These are phyloP conservation scores for Tubosaeta sp. DNA, from an alignment of 768 basidiomycete species.

Conservation along the genomic window DNA sequence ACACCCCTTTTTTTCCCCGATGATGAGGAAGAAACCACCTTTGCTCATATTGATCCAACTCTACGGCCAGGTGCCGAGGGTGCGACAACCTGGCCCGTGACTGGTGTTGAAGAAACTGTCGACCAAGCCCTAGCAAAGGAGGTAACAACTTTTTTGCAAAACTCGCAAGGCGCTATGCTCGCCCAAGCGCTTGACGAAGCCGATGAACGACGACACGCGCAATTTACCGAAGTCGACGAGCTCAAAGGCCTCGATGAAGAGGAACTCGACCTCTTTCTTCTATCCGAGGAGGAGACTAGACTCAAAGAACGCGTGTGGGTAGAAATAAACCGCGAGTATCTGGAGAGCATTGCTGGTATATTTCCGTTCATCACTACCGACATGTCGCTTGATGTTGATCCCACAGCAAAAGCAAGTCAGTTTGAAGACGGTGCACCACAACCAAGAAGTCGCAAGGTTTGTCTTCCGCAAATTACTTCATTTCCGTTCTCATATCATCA, in stretches of 20 bases:
- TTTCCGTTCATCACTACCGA: constrained; percentile 1
- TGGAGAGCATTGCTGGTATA: constrained; percentile 76
- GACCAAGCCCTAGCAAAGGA: constrained; percentile 65
- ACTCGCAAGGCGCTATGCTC: constrained; percentile 56
- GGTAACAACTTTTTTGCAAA: constrained; percentile 61
- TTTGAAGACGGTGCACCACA: constrained; percentile 36
- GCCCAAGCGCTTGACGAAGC: constrained; percentile 62
- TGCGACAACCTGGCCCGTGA: constrained; percentile 15
- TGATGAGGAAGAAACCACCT: constrained; percentile 36
- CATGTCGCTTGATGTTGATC: constrained; percentile 43
- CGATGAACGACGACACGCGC: constrained; percentile 56
- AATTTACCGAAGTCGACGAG: constrained; percentile 50
- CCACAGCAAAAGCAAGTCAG: constrained; percentile 66
- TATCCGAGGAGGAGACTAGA: constrained; percentile 75
- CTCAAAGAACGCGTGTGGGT: constrained; percentile 93
- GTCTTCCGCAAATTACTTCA: constrained; percentile 41
- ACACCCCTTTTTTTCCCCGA: constrained; percentile 43
- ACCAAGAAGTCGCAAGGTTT: constrained; percentile 74
- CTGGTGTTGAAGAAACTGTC: constrained; percentile 55
- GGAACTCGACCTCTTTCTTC: constrained; percentile 76
- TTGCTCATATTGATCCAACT: constrained; percentile 54
- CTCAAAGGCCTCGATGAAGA: constrained; percentile 83
- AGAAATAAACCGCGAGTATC: constrained; percentile 86
- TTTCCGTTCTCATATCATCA: constrained; percentile 29
- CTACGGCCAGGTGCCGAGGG: constrained; percentile 33